Evolutionary conservation across 2,329 filamentous ascomycete species (phyloP), one percentile per base, ranked within the genome.

Genomic region (Pseudocercospora eumusae): DNA sequence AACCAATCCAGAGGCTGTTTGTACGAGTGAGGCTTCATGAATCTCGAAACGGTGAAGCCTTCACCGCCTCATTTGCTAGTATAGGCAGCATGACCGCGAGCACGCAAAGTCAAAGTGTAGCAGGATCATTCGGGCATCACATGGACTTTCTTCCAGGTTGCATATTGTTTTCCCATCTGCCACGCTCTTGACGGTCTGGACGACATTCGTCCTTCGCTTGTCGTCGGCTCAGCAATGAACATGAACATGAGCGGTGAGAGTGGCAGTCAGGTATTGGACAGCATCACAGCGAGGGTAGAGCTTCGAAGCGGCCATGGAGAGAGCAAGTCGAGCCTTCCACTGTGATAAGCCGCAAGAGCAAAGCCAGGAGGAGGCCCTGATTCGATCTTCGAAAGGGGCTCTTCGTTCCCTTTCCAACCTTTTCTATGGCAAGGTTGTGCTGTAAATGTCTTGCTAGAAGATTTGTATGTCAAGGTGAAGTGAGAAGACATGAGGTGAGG

Each of bases 1-100:
- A 49, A 42, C 28, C 23, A 52, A 36, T 40, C 28, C 20, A 42
- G 44, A 42, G 31, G 47, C 47, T 28, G 42, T 21, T 20, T 31
- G 33, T 44, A 52, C 47, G 52, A 25, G 28, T 60, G 33, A 52
- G 27, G 47, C 27, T 57, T 62, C 27, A n/a, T 21, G 31, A 23
- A 23, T 50, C 20, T 7, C 20, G 45, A 23, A 36, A 56, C 60
- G 60, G 60, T 62, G 36, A 58, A 58, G 55, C 33, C 18, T 58
- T 23, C 47, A 33, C 36, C 36, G 33, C 23, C 28, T 57, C 55
- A 57, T 58, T 57, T 40, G 54, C 42, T 15, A 42, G 23, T 31
- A 15, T 21, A 31, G 36, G 58, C 33, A 56, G 54, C 58, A 42
- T 36, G 49, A 36, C 52, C 58, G 36, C 20, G 40, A 28, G 15